Evolutionary conservation across 2,329 filamentous ascomycete species (phyloP).

Genomic region (Pseudopyricularia javanii): DNA sequence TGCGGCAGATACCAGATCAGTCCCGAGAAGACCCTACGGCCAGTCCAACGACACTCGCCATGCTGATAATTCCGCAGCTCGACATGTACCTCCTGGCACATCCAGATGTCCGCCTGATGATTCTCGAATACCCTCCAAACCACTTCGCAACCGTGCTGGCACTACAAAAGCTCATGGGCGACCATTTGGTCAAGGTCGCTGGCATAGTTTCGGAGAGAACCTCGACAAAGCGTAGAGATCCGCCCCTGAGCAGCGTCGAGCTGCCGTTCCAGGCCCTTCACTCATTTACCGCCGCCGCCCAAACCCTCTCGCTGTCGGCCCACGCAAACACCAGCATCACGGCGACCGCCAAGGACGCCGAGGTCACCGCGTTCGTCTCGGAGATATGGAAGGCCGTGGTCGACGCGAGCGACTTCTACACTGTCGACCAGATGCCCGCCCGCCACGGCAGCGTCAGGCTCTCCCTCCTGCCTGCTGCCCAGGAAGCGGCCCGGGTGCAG

Average conservation of each 20-base stretch:
- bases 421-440: constrained; percentile 19
- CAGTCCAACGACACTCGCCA: constrained; percentile 41
- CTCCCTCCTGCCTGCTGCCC: neutral
- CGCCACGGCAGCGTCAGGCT: neutral
- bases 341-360: constrained; percentile 37
- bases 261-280: neutral
- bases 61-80: constrained; percentile 45
- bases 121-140: constrained; percentile 45
- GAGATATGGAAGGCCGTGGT: constrained; percentile 37
- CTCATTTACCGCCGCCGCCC: constrained; percentile 9
- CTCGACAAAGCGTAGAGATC: neutral
- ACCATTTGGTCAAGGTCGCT: constrained; percentile 43
- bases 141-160: constrained; percentile 45
- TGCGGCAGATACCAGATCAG: constrained; percentile 43
- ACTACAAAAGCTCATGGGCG: constrained; percentile 43
- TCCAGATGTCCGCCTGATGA: constrained; percentile 37
- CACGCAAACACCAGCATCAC: constrained; percentile 46
- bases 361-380: constrained; percentile 41
- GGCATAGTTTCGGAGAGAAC: constrained; percentile 29
- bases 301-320: constrained; percentile 22
- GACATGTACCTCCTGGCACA: constrained; percentile 46
- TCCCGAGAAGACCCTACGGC: constrained; percentile 40
- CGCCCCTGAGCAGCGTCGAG: neutral
- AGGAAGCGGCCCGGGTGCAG: neutral
- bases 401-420: constrained; percentile 32